Conservation (phyloP, 2,329 filamentous ascomycete species). For the Talaromyces sp. region DNA sequence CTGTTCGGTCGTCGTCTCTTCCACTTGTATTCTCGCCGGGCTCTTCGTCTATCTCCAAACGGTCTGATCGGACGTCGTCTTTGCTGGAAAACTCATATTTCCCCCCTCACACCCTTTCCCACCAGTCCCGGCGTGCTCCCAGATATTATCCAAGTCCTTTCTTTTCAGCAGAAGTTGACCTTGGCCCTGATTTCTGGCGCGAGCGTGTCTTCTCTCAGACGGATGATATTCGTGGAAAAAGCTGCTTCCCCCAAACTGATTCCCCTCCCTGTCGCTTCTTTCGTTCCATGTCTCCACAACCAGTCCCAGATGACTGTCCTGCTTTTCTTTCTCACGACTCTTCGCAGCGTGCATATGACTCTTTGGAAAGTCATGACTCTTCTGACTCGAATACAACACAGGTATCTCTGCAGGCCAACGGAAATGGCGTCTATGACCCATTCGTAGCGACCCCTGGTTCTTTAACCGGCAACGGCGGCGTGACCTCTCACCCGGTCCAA, state of each 20-base stretch:
- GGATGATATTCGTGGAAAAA: background rate
- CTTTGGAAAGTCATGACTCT: background rate
- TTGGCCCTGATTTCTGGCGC: background rate
- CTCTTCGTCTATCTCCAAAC: constrained; percentile 1
- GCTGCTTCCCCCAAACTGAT: background rate
- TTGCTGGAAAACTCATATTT: background rate
- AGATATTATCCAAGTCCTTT: background rate
- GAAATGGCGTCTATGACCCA: constrained; percentile 56
- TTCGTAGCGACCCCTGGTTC: constrained; percentile 57
- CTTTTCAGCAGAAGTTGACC: background rate
- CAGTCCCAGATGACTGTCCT: background rate
- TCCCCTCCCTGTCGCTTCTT: background rate
- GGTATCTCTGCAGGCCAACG: constrained; percentile 38
- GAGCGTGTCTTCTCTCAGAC: background rate
- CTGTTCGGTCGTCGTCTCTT: constrained; percentile 14
- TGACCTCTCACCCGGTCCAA: constrained; percentile 38
- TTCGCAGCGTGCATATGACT: background rate
- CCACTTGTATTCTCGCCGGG: constrained; percentile 7
- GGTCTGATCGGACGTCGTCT: background rate
- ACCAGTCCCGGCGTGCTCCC: background rate
- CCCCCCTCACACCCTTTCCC: background rate
- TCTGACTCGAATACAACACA: constrained; percentile 19
- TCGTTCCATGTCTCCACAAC: background rate
- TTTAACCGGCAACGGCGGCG: constrained; percentile 44
- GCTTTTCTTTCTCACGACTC: background rate